Evolutionary conservation across 805 yeast genomes (phyloP).

Genomic region (Lipomyces japonicus): DNA sequence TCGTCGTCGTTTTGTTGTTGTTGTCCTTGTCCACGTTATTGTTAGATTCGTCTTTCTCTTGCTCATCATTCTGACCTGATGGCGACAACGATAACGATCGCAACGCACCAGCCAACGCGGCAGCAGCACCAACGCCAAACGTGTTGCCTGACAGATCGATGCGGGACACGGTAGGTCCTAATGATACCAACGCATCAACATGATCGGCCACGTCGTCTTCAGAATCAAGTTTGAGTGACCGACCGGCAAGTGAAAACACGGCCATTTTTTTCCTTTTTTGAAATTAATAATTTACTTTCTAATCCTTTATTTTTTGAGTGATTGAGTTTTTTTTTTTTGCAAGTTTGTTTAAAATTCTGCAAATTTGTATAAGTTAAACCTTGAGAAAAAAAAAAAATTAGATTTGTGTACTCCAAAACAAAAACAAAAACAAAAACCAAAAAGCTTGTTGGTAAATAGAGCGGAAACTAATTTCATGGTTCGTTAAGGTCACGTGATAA

Average conservation of each 20-base stretch:
- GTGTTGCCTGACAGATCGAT: constrained; percentile 91
- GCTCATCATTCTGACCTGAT: no score
- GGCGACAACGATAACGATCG: no score
- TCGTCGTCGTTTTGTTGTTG: no score
- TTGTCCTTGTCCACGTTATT: no score
- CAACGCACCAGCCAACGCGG: constrained; percentile 68
- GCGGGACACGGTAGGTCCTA: no score
- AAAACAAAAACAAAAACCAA: no score
- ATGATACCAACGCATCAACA: constrained; percentile 42
- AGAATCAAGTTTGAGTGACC: constrained; percentile 56
- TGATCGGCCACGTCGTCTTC: constrained; percentile 70
- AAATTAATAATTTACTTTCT: background rate
- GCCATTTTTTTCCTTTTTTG: constrained; percentile 3
- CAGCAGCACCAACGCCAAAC: constrained; percentile 84
- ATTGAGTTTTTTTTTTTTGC: background rate
- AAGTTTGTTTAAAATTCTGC: background rate
- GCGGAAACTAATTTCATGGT: no score
- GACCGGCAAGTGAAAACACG: constrained; percentile 18
- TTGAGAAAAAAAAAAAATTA: no score
- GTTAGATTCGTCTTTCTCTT: constrained; percentile 35
- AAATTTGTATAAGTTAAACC: no score
- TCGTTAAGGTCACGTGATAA: no score
- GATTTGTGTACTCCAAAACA: no score
- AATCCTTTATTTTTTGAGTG: background rate
- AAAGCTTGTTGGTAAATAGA: no score